Base-by-base conservation (phyloP, 306 rosid genomes). In the Dalbergia cochinchinensis region DNA sequence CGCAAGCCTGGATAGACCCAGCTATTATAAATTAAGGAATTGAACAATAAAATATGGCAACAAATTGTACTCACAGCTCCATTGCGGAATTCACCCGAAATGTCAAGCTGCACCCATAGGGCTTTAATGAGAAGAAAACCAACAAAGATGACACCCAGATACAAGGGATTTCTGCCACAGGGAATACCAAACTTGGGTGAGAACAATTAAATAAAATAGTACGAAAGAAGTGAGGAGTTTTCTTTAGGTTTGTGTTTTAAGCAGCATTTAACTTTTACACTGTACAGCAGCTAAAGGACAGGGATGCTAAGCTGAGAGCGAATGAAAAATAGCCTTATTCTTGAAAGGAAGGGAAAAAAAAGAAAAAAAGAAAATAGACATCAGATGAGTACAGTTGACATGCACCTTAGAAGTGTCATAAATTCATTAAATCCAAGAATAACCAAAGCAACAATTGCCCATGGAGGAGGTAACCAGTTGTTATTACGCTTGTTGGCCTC, bases 381-480 rank as follows among this genome's bases (percentile, higher is more conserved):
- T 58, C 44, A 71, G 39, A 57, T 44, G 76, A 65, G 68, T 54
- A 53, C 11, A 19, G 47, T 77, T 67, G 66, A 22, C 39, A 66
- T 65, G 73, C 80, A 96, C 99, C 94, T 90, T 80, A 96, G 69
- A 79, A 96, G 94, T 20, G 98, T 89, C 98, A 96, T 91, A 82
- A 96, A 96, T 81, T 96, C 99, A 84, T 96, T 96, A 78, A 96
- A 96, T 60, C 99, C 99, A 3, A 96, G 89, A 64, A 96, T 4
- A 77, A 91, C 33, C 87, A 96, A 59, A 47, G 98, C 98, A 83
- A 70, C 82, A 69, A 96, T 96, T 58, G 99, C 98, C 99, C 99
- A 96, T 61, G 99, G 98, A 65, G 99, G 99, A 74, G 99, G 99
- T 76, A 96, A 78, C 98, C 98, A 96, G 90, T 90, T 93, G 97